Percentiles rank a stretch among this genome's conserved stretches.
Conservation (phyloP, 169 alveolate genomes). For the Theileria annulata region DNA sequence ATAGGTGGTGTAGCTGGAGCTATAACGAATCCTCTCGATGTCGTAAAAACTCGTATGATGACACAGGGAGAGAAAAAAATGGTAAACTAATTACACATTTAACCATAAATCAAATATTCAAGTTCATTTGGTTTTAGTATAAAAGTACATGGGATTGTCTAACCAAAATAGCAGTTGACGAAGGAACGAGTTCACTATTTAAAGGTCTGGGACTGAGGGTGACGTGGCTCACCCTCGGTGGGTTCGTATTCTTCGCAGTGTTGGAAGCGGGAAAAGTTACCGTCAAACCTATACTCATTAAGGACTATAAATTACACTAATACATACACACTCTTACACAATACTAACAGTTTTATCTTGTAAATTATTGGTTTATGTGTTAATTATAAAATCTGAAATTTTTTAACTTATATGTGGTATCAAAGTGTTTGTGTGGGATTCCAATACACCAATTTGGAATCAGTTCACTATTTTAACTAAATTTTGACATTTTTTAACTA, state of each 20-base stretch:
- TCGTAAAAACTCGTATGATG: constrained; percentile 92
- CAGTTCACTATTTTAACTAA: no score
- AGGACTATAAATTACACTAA: background rate
- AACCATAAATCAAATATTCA: background rate
- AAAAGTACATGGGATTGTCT: constrained; percentile 56
- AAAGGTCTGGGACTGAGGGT: constrained; percentile 67
- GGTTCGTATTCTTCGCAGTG: constrained; percentile 69
- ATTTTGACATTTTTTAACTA: background rate
- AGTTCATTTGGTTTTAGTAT: constrained; percentile 20
- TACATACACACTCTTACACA: background rate
- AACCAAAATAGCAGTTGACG: constrained; percentile 59
- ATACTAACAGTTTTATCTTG: background rate
- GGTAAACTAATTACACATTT: constrained; percentile 23
- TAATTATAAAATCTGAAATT: background rate
- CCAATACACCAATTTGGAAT: background rate
- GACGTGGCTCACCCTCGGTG: constrained; percentile 71
- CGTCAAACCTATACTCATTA: constrained; percentile 20
- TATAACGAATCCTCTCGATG: constrained; percentile 94
- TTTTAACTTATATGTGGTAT: background rate
- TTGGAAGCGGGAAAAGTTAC: constrained; percentile 67
- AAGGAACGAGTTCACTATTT: constrained; percentile 61
- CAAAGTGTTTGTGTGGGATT: background rate
- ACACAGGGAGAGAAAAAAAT: constrained; percentile 81
- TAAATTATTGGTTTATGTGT: background rate
- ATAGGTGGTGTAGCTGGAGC: constrained; percentile 94